Evolutionary conservation across 2,329 filamentous ascomycete genomes (phyloP).

Genomic region (Aspergillus pseudotamarii): DNA sequence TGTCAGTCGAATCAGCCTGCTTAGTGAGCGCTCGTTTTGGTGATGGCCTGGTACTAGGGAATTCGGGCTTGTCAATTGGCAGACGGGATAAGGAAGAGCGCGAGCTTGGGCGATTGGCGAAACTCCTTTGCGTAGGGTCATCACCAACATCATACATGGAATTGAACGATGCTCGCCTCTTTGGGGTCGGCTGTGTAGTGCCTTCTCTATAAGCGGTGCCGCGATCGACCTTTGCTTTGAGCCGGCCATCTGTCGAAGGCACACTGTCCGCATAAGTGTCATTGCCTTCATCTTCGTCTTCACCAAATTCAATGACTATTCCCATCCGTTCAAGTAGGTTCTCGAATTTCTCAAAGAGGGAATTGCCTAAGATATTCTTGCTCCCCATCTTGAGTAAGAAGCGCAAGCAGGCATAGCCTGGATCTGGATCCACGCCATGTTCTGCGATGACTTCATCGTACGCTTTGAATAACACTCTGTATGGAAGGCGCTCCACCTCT

Average conservation of each 20-base stretch:
- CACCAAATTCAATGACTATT: slow-evolving; percentile 68
- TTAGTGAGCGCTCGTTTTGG: slow-evolving; percentile 17
- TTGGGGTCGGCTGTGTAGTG: slow-evolving; percentile 33
- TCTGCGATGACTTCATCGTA: slow-evolving; percentile 76
- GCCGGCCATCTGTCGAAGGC: slow-evolving; percentile 26
- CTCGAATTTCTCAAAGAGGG: slow-evolving; percentile 71
- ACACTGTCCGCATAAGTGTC: slow-evolving; percentile 30
- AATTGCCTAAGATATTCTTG: slow-evolving; percentile 55
- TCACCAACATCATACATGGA: slow-evolving; percentile 54
- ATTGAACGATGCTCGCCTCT: slow-evolving; percentile 59
- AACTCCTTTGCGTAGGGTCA: slow-evolving; percentile 52
- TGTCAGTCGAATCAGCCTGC: slow-evolving; percentile 30
- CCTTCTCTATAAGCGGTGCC: slow-evolving; percentile 28
- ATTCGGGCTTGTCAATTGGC: slow-evolving; percentile 40
- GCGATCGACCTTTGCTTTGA: slow-evolving; percentile 22
- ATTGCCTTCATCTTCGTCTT: slow-evolving; percentile 30
- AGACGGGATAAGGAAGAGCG: slow-evolving; percentile 48
- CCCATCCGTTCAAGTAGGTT: slow-evolving; percentile 68
- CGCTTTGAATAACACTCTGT: slow-evolving; percentile 76
- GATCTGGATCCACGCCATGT: slow-evolving; percentile 70
- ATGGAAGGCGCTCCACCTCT: slow-evolving; percentile 67
- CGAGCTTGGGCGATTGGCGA: slow-evolving; percentile 43
- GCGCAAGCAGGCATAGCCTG: slow-evolving; percentile 74
- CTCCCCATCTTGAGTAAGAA: slow-evolving; percentile 79
- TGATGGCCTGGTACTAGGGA: slow-evolving; percentile 26